These are phyloP conservation scores for Viridothelium virens DNA, from an alignment of 495 filamentous ascomycete species.

Conservation along the genomic window DNA sequence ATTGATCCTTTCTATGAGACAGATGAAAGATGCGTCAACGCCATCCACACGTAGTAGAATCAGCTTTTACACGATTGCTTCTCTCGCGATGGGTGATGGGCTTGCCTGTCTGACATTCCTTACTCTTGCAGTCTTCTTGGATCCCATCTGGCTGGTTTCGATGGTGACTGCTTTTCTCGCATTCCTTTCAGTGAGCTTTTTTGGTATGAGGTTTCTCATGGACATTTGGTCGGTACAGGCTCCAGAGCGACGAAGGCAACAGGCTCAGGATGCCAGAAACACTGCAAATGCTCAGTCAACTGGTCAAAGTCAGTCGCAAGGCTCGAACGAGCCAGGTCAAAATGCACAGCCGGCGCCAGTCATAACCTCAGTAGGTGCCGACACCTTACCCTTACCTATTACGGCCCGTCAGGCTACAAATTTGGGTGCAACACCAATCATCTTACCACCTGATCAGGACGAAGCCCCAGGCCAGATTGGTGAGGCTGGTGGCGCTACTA, in stretches of 20 bases:
- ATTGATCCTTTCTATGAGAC: slow-evolving; percentile 64
- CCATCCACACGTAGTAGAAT: slow-evolving; percentile 89
- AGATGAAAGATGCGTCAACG: slow-evolving; percentile 86
- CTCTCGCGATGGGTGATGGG: slow-evolving; percentile 83
- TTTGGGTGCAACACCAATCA: slow-evolving; percentile 55
- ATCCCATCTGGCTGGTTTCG: slow-evolving; percentile 61
- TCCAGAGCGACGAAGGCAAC: slow-evolving; percentile 59
- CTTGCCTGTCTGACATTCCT: slow-evolving; percentile 55
- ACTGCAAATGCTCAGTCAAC: neutral
- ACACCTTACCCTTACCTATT: slow-evolving; percentile 54
- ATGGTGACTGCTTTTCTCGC: slow-evolving; percentile 62
- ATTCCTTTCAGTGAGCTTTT: slow-evolving; percentile 61
- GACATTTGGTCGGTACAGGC: slow-evolving; percentile 84
- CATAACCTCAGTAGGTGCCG: slow-evolving; percentile 32
- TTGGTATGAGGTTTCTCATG: slow-evolving; percentile 76
- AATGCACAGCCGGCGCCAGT: slow-evolving; percentile 19
- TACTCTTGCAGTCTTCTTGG: slow-evolving; percentile 54
- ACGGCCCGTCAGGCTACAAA: slow-evolving; percentile 46
- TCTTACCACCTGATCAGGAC: slow-evolving; percentile 80
- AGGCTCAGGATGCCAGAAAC: slow-evolving; percentile 9
- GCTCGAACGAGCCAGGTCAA: neutral
- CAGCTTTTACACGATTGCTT: slow-evolving; percentile 77
- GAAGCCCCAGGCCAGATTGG: slow-evolving; percentile 45
- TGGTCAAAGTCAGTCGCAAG: slow-evolving; percentile 8
- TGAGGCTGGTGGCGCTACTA: slow-evolving; percentile 22